A percentile compares a stretch with the other conserved stretches of the same genome.
Conservation (phyloP, 2,329 filamentous ascomycete genomes). For the Fonsecaea monophora region DNA sequence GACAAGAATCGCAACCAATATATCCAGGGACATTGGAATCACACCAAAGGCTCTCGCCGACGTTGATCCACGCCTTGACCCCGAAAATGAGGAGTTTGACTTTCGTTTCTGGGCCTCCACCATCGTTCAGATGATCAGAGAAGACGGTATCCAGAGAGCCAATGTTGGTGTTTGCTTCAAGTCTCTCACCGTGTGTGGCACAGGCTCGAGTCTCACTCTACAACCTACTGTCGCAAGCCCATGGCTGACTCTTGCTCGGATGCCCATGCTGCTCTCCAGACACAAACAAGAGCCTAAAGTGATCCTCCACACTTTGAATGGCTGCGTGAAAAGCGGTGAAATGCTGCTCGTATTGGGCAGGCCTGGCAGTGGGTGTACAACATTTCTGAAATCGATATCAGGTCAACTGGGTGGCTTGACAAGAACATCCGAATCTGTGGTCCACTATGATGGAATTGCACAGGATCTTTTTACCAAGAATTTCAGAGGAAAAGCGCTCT, state of each 20-base stretch:
- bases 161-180: constrained; percentile 66
- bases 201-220: constrained; percentile 68
- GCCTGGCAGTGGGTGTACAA: constrained; percentile 74
- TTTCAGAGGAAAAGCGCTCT: constrained; percentile 60
- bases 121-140: constrained; percentile 25
- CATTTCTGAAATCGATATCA: constrained; percentile 80
- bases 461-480: constrained; percentile 59
- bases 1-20: constrained; percentile 25
- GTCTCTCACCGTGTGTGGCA: constrained; percentile 67
- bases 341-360: constrained; percentile 73
- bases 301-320: constrained; percentile 59
- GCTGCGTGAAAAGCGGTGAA: constrained; percentile 56
- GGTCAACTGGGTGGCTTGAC: constrained; percentile 74
- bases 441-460: constrained; percentile 66
- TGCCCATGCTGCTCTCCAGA: constrained; percentile 62
- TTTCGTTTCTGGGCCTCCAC: constrained; percentile 30
- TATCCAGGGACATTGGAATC: constrained; percentile 21
- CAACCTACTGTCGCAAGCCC: constrained; percentile 70
- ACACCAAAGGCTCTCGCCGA: constrained; percentile 23
- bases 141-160: constrained; percentile 28
- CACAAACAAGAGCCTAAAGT: constrained; percentile 14
- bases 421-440: not conserved
- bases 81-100: constrained; percentile 27
- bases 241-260: constrained; percentile 63
- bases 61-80: constrained; percentile 30